Conservation (phyloP, 257 asterid species). For the Catharanthus roseus region DNA sequence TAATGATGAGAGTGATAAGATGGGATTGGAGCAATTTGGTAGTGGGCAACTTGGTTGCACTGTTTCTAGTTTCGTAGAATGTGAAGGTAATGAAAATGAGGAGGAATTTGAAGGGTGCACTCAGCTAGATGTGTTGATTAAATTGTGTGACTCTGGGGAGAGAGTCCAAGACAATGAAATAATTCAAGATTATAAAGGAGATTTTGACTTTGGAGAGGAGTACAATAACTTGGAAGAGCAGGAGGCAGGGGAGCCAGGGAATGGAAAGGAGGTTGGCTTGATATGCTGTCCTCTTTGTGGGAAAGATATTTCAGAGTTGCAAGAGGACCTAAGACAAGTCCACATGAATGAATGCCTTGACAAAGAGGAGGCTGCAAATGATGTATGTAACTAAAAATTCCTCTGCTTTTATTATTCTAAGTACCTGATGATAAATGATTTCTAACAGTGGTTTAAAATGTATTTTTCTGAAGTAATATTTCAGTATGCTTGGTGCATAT, state of each 20-base stretch:
- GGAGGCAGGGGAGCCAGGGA: constrained; percentile 22
- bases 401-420: background rate
- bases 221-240: background rate
- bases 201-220: background rate
- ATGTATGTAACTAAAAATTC: constrained; percentile 37
- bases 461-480: too few relatives aligned
- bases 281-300: constrained; percentile 83
- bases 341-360: constrained; percentile 92
- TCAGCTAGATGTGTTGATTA: constrained; percentile 63
- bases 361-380: constrained; percentile 33
- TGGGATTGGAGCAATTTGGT: constrained; percentile 15
- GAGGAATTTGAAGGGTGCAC: constrained; percentile 37
- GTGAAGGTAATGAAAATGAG: constrained; percentile 8
- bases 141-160: constrained; percentile 44
- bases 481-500: background rate
- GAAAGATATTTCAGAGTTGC: constrained; percentile 57
- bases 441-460: background rate
- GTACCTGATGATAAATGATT: background rate
- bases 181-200: constrained; percentile 7
- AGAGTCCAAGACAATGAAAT: constrained; percentile 4
- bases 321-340: constrained; percentile 48
- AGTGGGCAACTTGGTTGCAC: background rate
- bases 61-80: background rate
- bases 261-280: constrained; percentile 6
- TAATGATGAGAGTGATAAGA: background rate